These are phyloP conservation scores for Jackrogersella minutella DNA, from an alignment of 495 filamentous ascomycete genomes.

Conservation along the genomic window DNA sequence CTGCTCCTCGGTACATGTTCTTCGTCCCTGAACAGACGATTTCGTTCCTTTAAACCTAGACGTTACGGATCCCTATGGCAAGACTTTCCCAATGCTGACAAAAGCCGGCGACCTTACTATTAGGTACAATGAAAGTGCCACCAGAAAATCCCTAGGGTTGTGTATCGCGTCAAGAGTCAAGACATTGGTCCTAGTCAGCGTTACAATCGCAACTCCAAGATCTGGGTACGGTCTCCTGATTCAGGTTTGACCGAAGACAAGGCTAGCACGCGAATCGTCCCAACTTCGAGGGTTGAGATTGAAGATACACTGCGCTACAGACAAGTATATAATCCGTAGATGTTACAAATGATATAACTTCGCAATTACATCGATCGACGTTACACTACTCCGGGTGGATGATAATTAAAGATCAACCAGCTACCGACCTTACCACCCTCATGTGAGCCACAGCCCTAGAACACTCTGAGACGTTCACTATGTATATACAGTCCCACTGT, in stretches of 20 bases:
- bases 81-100: neutral
- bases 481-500: slow-evolving; percentile 3
- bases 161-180: slow-evolving; percentile 10
- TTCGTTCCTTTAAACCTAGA: neutral
- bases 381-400: slow-evolving; percentile 15
- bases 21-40: neutral
- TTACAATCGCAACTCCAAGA: slow-evolving; percentile 19
- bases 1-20: neutral
- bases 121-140: neutral
- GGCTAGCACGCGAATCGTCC: slow-evolving; percentile 8
- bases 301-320: neutral
- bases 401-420: slow-evolving; percentile 20
- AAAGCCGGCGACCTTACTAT: neutral
- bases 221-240: slow-evolving; percentile 16
- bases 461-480: slow-evolving; percentile 34
- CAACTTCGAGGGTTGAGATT: slow-evolving; percentile 3
- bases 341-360: neutral
- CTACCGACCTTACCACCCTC: slow-evolving; percentile 1
- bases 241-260: slow-evolving; percentile 12
- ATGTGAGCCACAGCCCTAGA: slow-evolving; percentile 16
- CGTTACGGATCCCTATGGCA: neutral
- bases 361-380: slow-evolving; percentile 1
- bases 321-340: neutral
- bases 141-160: neutral
- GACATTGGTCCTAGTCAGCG: slow-evolving; percentile 7